Evolutionary conservation across 352 stramenopile species (phyloP), one percentile per base, ranked within the genome.

Genomic region (Pythium oligandrum): DNA sequence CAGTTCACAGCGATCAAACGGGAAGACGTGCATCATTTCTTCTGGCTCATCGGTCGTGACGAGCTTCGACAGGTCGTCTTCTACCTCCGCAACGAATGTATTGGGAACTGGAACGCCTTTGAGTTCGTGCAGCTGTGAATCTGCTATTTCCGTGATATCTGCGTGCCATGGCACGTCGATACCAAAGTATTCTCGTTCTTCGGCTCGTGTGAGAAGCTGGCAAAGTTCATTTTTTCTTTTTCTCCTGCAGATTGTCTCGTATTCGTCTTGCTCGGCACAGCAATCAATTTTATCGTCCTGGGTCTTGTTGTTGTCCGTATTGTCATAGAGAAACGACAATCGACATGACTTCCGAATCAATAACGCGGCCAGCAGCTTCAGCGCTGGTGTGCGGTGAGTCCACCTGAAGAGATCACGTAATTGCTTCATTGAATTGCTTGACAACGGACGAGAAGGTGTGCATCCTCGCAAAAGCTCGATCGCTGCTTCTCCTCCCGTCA

Each of bases 401-500:
- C 7, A 12, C 38, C 38, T 8, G 38, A 0, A 42, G 12, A 42
- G 38, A 42, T 8, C 12, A 12, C 7, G 12, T 12, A 65, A 37
- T 52, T 57, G 58, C 11, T 38, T 17, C 6, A 34, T 32, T 3
- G 44, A 38, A 12, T 56, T 40, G 26, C 39, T 12, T 31, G 58
- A 61, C 37, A 48, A 65, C 1, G 58, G 58, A 36, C 51, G 52
- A 36, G 12, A 61, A 36, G 51, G 48, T 30, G 11, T 53, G 35
- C 58, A 65, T n/a, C 58, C 51, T 4, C 58, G 40, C 17, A 65
- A 42, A 10, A 56, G 17, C 37, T 61, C 47, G 34, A 61, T 36
- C 10, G 52, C 46, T 11, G 53, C 53, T 53, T 66, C 52, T 31
- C 48, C 53, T 10, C 58, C 58, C 2, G 58, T 66, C 53, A 66